Evolutionary conservation across 75 land plant genomes (phyloP), one percentile per base, ranked within the genome.

Genomic region (Selaginella moellendorffii): DNA sequence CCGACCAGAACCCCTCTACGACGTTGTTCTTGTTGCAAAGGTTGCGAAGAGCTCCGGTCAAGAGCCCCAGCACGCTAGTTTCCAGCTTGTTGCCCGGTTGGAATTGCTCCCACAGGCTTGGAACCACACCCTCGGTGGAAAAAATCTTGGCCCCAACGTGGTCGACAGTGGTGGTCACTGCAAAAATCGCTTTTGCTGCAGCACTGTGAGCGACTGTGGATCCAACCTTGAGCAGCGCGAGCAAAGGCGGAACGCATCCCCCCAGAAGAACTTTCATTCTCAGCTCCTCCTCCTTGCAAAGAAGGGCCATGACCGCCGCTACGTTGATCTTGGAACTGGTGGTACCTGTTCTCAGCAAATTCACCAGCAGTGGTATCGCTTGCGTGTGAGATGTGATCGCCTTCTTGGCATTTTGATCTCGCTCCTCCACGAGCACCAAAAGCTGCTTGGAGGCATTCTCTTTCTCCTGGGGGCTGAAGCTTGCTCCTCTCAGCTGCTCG

Each of bases 401-500:
- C 46, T 36, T 36, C 46, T 14, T 36, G 5, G 46, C 46, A 14
- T 14, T 36, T 14, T 5, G 14, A 5, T 36, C 46, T 14, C 46
- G 46, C 5, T 36, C 46, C 46, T 36, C 46, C 1, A 78, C 75
- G 67, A 86, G 78, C 9, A 69, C 77, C 1, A 78, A 74, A 31
- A 86, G 52, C 8, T 63, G 63, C 18, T 77, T 72, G 20, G 83
- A 78, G 24, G 68, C 72, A 51, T 72, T 72, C 63, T 86, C 85
- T 62, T 74, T 86, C 62, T 83, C 83, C 12, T 56, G 61, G 53
- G 81, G 72, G 24, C 79, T 73, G 19, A 79, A 78, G 52, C 69
- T 61, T 62, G 68, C 74, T 14, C 77, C 67, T 59, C 74, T 82
- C 14, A 86, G 76, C 65, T 83, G 79, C 66, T 86, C 90, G 53